Percentiles rank a stretch among this genome's conserved stretches.
Evolutionary conservation across 2,329 filamentous ascomycete species (phyloP).

Genomic region (Ascochyta pisi): DNA sequence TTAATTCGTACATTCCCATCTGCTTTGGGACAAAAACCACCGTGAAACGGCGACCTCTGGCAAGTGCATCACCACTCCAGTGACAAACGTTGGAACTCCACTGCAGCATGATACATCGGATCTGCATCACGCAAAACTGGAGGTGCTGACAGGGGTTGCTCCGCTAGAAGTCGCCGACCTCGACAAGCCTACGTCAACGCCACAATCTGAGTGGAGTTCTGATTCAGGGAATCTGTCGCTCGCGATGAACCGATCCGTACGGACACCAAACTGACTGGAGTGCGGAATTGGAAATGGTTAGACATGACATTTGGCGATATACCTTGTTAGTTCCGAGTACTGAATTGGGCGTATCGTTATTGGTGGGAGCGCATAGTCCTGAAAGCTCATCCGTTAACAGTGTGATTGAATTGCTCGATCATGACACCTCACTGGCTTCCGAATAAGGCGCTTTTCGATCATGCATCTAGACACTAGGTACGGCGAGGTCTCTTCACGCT

Average conservation of each 20-base stretch:
- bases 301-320: background rate
- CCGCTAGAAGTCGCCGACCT: constrained; percentile 9
- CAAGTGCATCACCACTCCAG: background rate
- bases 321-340: background rate
- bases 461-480: constrained; percentile 8
- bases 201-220: constrained; percentile 8
- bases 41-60: background rate
- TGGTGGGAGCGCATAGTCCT: background rate
- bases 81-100: background rate
- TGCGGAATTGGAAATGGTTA: background rate
- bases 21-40: background rate
- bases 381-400: background rate
- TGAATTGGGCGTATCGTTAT: background rate
- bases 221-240: constrained; percentile 2
- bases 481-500: background rate
- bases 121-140: constrained; percentile 5
- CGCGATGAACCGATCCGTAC: constrained; percentile 11
- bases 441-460: background rate
- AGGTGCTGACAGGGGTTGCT: constrained; percentile 7
- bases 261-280: background rate
- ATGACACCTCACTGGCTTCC: background rate
- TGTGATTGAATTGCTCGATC: background rate
- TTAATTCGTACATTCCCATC: background rate
- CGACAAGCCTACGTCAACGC: constrained; percentile 5
- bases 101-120: background rate